phyloP scores from a whole-genome alignment of 805 yeast genomes.

The Candida loeiensis region DNA sequence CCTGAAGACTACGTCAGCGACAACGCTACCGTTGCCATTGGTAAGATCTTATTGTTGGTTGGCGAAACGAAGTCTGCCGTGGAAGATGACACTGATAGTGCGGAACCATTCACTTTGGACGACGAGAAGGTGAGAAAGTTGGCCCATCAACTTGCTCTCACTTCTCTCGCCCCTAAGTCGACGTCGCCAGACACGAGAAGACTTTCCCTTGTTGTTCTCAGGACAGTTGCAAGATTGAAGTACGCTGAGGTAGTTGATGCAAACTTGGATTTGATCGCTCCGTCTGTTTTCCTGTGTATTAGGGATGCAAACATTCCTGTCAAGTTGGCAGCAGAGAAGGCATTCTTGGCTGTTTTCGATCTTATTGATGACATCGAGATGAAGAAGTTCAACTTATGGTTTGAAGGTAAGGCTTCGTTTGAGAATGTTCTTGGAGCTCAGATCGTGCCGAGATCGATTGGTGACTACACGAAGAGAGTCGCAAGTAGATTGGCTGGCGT shows the following conservation, averaged over 20 bases:
- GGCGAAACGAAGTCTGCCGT: conserved; percentile 33
- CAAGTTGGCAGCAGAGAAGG: conserved; percentile 91
- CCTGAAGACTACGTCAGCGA: conserved; percentile 58
- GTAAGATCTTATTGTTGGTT: conserved; percentile 64
- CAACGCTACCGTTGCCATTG: conserved; percentile 74
- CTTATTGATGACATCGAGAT: conserved; percentile 64
- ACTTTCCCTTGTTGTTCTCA: conserved; percentile 65
- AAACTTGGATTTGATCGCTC: conserved; percentile 54
- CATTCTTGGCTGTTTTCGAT: conserved; percentile 67
- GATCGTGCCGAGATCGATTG: conserved; percentile 67
- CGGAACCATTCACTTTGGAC: conserved; percentile 36
- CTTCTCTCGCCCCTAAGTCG: conserved; percentile 51
- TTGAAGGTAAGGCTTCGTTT: conserved; percentile 39
- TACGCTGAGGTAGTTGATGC: conserved; percentile 49
- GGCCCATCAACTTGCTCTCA: conserved; percentile 48
- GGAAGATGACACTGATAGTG: conserved; percentile 10
- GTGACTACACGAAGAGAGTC: conserved; percentile 88
- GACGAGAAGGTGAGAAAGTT: conserved; percentile 41
- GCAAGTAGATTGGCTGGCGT: conserved; percentile 81
- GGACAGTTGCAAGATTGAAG: conserved; percentile 70
- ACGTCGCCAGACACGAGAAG: conserved; percentile 76
- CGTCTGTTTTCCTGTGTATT: conserved; percentile 75
- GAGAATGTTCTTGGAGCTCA: conserved; percentile 43
- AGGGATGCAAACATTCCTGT: conserved; percentile 89
- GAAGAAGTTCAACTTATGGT: conserved; percentile 62